phyloP scores from a whole-genome alignment of 2,329 filamentous ascomycete species.

The Colletotrichum navitas region DNA sequence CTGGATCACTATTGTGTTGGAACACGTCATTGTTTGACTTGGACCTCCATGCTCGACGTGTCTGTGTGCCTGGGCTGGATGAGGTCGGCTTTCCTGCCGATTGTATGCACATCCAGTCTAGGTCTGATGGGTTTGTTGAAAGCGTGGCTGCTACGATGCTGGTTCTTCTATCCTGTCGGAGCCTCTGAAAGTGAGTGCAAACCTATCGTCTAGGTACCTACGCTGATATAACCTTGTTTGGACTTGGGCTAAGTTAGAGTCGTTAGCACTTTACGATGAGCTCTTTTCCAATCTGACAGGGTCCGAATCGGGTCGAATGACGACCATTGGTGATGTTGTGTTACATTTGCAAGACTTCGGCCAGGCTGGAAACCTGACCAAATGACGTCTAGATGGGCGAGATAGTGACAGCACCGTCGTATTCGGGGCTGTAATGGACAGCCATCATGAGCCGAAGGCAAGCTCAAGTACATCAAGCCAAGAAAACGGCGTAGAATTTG shows the following conservation, averaged over 20 bases:
- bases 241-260: background rate
- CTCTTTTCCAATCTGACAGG: background rate
- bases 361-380: background rate
- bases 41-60: constrained; percentile 21
- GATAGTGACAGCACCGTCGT: background rate
- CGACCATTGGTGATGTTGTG: background rate
- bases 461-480: background rate
- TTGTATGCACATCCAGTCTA: background rate
- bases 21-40: constrained; percentile 29
- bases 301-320: background rate
- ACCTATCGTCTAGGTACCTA: background rate
- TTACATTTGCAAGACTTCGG: background rate
- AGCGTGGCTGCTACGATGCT: constrained; percentile 8
- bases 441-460: background rate
- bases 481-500: background rate
- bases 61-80: constrained; percentile 9
- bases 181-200: background rate
- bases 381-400: background rate
- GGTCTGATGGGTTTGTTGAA: background rate
- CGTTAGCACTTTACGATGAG: background rate
- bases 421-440: background rate
- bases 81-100: background rate
- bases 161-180: constrained; percentile 7
- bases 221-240: constrained; percentile 7
- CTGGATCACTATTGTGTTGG: constrained; percentile 16